Percentiles rank a stretch among this genome's conserved stretches.
These are phyloP conservation scores for Quercus lobata DNA, from an alignment of 331 rosid species.

Conservation along the genomic window DNA sequence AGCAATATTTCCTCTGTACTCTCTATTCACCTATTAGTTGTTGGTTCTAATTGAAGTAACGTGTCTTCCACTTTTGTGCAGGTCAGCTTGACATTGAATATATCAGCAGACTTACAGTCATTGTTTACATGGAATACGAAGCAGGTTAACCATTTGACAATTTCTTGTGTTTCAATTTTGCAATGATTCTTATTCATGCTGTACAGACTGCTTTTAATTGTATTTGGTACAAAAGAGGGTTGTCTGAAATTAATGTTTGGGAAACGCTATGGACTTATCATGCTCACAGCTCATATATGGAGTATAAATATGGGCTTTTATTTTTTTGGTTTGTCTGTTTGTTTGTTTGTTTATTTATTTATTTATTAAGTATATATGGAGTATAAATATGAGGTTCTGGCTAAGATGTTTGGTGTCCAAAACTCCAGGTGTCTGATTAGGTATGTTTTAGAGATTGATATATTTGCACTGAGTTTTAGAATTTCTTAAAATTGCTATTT, in stretches of 20 bases:
- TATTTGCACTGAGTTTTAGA: too few species aligned
- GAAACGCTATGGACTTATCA: neutral
- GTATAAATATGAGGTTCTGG: neutral
- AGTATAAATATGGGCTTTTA: neutral
- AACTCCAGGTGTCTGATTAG: too few species aligned
- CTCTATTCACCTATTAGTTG: neutral
- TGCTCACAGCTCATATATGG: neutral
- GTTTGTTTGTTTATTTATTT: too few species aligned
- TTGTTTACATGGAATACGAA: slow-evolving; percentile 91
- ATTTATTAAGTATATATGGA: too few species aligned
- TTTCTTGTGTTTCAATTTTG: slow-evolving; percentile 7
- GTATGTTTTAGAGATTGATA: too few species aligned
- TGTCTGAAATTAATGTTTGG: neutral
- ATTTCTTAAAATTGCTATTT: too few species aligned
- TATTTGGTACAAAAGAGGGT: neutral
- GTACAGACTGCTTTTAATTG: neutral
- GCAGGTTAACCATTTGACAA: slow-evolving; percentile 53
- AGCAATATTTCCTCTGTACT: neutral
- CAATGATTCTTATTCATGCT: neutral
- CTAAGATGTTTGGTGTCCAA: neutral
- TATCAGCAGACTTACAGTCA: slow-evolving; percentile 83
- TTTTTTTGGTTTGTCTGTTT: too few species aligned
- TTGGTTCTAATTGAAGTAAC: neutral
- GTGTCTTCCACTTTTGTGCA: slow-evolving; percentile 28
- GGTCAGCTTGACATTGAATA: slow-evolving; percentile 78